phyloP scores from a whole-genome alignment of 2,329 filamentous ascomycete genomes.

The Penicillium sp. region DNA sequence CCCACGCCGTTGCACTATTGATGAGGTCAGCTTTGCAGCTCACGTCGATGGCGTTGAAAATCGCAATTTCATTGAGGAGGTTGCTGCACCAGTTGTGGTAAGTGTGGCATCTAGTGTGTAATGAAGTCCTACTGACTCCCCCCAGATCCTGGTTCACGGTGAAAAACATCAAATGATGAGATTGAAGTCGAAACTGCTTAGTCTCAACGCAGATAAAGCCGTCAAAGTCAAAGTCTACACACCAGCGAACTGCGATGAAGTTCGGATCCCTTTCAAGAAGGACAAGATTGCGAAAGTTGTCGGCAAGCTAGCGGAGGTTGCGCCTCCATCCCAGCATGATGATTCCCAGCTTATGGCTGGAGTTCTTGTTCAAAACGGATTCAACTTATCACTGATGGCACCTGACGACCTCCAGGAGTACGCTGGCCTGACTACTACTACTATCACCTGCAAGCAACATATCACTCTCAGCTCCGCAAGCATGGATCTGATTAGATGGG shows the following conservation, averaged over 20 bases:
- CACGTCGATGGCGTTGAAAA: slow-evolving; percentile 97
- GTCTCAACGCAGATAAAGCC: slow-evolving; percentile 78
- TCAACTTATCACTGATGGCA: slow-evolving; percentile 95
- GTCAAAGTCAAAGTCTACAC: slow-evolving; percentile 88
- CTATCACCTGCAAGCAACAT: slow-evolving; percentile 86
- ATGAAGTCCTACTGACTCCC: background rate
- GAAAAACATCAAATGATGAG: slow-evolving; percentile 99
- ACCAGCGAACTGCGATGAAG: slow-evolving; percentile 89
- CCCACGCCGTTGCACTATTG: slow-evolving; percentile 83
- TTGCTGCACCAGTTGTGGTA: slow-evolving; percentile 86
- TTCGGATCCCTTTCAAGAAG: slow-evolving; percentile 89
- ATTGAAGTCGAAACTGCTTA: slow-evolving; percentile 87
- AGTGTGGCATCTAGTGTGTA: slow-evolving; percentile 40
- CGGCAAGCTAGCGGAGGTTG: slow-evolving; percentile 79
- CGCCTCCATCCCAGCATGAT: slow-evolving; percentile 56
- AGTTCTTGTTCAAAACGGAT: slow-evolving; percentile 94
- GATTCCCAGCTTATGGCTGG: slow-evolving; percentile 70
- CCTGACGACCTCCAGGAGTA: slow-evolving; percentile 95
- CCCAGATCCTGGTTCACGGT: slow-evolving; percentile 87
- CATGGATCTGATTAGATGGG: slow-evolving; percentile 88
- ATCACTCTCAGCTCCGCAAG: slow-evolving; percentile 84
- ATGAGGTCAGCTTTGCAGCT: slow-evolving; percentile 92
- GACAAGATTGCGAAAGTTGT: slow-evolving; percentile 97
- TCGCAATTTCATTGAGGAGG: slow-evolving; percentile 92
- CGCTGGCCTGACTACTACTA: slow-evolving; percentile 92